A percentile compares a stretch with the other conserved stretches of the same genome.
Evolutionary conservation across 1,284 basidiomycete genomes (phyloP).

Genomic region (Fomitopsis betulina): DNA sequence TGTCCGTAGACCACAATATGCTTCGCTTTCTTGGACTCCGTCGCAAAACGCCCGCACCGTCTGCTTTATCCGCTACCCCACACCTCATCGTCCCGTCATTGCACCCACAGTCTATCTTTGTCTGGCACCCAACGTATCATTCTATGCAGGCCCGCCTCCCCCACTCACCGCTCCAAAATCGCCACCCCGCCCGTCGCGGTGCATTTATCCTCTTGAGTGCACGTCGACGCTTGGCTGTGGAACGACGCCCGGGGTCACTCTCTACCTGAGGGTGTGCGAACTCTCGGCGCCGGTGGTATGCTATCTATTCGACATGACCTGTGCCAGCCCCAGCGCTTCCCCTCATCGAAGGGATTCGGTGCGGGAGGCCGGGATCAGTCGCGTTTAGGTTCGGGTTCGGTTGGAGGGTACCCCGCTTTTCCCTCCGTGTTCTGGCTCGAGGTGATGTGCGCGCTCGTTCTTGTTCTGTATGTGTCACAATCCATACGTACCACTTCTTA

Average conservation of each 20-base stretch:
- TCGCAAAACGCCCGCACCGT: background rate
- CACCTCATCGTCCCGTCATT: background rate
- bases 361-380: background rate
- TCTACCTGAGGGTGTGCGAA: background rate
- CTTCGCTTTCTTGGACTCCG: background rate
- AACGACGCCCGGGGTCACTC: background rate
- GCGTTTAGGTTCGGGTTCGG: background rate
- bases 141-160: background rate
- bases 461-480: background rate
- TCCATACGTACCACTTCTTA: background rate
- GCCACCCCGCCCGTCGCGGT: background rate
- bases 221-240: background rate
- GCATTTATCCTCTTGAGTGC: constrained; percentile 5
- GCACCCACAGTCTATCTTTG: background rate
- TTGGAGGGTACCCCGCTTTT: background rate
- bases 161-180: background rate
- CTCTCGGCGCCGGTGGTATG: background rate
- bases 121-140: constrained; percentile 10
- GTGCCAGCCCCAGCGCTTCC: background rate
- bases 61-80: background rate
- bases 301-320: constrained; percentile 4
- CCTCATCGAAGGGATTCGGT: background rate
- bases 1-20: background rate
- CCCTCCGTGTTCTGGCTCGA: background rate
- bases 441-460: background rate